Conservation (phyloP, 192 early-diverging fungal genomes). For the Coemansia aciculifera region DNA sequence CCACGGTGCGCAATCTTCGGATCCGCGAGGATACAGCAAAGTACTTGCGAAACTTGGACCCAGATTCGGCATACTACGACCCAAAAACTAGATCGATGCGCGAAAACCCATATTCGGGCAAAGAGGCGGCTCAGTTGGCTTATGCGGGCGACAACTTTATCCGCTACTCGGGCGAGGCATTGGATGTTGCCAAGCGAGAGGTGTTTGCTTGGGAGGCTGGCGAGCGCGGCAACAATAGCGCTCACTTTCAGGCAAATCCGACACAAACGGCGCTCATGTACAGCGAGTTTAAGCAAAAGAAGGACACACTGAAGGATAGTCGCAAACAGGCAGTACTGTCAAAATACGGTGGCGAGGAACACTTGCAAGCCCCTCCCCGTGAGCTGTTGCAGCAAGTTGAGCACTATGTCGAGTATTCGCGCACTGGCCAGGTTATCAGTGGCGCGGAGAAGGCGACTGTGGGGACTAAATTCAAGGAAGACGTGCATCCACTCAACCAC, state of each 20-base stretch:
- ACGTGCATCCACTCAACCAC: conserved; percentile 85
- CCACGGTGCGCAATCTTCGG: conserved; percentile 93
- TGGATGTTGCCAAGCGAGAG: conserved; percentile 79
- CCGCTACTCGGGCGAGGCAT: conserved; percentile 83
- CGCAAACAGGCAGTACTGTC: conserved; percentile 77
- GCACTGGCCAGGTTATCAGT: conserved; percentile 83
- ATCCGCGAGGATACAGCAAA: conserved; percentile 99
- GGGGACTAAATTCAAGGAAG: conserved; percentile 84
- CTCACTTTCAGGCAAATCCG: conserved; percentile 93
- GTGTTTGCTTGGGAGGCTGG: conserved; percentile 94
- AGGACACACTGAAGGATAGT: conserved; percentile 70
- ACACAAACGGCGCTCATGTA: conserved; percentile 92
- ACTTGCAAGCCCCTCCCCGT: conserved; percentile 84
- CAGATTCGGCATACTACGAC: conserved; percentile 95
- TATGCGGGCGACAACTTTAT: conserved; percentile 94
- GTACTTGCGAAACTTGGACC: conserved; percentile 94
- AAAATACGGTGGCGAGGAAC: conserved; percentile 94
- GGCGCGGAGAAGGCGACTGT: conserved; percentile 78
- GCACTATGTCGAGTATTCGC: conserved; percentile 94
- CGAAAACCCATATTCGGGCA: conserved; percentile 84
- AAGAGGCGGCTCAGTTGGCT: conserved; percentile 53
- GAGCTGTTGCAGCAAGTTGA: conserved; percentile 93
- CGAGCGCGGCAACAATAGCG: conserved; percentile 73
- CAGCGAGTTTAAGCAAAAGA: conserved; percentile 82
- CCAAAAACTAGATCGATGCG: conserved; percentile 99